Conservation (phyloP, 495 filamentous ascomycete genomes). For the Saxophila tyrrhenica region DNA sequence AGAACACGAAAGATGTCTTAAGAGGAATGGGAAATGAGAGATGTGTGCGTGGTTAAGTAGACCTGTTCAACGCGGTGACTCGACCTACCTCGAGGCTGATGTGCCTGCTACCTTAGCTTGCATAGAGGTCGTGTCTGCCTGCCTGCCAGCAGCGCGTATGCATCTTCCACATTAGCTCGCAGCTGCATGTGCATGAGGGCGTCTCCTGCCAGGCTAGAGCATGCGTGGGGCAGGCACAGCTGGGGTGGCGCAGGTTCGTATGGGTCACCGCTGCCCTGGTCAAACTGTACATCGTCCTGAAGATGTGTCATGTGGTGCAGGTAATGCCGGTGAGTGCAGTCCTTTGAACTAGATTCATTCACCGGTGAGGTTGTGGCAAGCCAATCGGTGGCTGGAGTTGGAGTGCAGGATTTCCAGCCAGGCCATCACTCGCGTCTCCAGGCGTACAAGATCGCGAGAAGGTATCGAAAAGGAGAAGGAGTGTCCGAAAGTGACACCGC, state of each 20-base stretch:
- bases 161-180: background rate
- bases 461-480: background rate
- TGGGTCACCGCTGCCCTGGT: background rate
- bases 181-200: background rate
- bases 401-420: background rate
- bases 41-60: background rate
- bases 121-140: background rate
- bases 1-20: background rate
- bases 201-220: background rate
- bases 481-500: background rate
- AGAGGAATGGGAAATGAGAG: background rate
- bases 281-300: background rate
- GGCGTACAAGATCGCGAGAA: background rate
- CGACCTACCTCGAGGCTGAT: background rate
- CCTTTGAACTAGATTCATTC: background rate
- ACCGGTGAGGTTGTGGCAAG: background rate
- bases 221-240: background rate
- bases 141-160: background rate
- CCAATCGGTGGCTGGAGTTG: background rate
- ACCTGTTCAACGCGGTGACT: background rate
- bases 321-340: too few species aligned
- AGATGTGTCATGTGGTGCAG: background rate
- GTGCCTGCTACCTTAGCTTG: too few species aligned
- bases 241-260: too few species aligned
- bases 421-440: background rate